Percentiles rank a stretch among this genome's conserved stretches.
Conservation (phyloP, 257 asterid genomes). For the Schizonepeta tenuifolia region DNA sequence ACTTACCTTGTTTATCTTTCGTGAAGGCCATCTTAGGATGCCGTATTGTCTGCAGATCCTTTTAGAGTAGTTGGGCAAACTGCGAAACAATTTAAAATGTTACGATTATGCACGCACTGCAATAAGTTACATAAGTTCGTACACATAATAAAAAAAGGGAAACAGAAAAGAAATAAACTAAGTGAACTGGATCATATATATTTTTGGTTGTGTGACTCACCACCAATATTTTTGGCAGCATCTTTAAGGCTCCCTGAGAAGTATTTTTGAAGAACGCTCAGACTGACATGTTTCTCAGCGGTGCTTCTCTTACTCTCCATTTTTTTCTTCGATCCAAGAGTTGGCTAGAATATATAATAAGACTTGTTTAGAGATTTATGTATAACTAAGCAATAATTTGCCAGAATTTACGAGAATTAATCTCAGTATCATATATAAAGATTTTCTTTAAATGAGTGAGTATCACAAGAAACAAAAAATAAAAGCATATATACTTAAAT, state of each 20-base stretch:
- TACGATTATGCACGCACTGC: not conserved
- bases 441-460: not conserved
- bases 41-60: constrained; percentile 80
- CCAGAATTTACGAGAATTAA: not conserved
- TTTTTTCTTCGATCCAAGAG: constrained; percentile 40
- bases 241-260: constrained; percentile 88
- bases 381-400: not conserved
- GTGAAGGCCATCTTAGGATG: constrained; percentile 85
- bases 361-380: constrained; percentile 2
- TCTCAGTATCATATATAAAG: not conserved
- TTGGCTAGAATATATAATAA: constrained; percentile 39
- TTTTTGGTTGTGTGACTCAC: constrained; percentile 46
- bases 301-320: constrained; percentile 59
- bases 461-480: not conserved
- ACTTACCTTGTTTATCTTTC: constrained; percentile 75
- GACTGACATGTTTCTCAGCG: constrained; percentile 73
- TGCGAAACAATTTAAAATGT: constrained; percentile 22
- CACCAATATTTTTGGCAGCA: constrained; percentile 91
- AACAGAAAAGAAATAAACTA: not conserved
- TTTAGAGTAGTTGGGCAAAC: constrained; percentile 90
- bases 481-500: too few relatives aligned
- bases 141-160: not conserved
- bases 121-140: not conserved
- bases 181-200: not conserved
- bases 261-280: constrained; percentile 77